Percentiles rank a stretch among this genome's conserved stretches.
These are phyloP conservation scores for Podospora pseudocomata DNA, from an alignment of 495 filamentous ascomycete genomes.

Conservation along the genomic window DNA sequence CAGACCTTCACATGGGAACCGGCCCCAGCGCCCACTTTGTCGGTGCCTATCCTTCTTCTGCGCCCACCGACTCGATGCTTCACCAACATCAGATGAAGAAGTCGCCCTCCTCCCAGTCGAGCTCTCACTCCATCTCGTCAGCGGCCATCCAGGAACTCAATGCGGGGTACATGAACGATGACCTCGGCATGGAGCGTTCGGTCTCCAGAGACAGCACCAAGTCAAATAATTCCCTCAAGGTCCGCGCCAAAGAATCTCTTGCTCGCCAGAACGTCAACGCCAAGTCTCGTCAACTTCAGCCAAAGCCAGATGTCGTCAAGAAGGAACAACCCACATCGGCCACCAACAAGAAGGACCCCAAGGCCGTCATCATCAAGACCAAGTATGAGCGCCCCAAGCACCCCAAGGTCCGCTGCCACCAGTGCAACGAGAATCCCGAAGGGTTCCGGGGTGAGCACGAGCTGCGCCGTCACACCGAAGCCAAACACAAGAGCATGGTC, in stretches of 20 bases:
- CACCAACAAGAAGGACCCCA: constrained; percentile 37
- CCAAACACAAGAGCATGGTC: constrained; percentile 67
- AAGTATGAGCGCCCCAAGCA: constrained; percentile 71
- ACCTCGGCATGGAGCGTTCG: constrained; percentile 42
- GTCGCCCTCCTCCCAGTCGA: constrained; percentile 35
- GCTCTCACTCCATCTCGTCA: constrained; percentile 22
- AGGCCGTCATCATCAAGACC: constrained; percentile 61
- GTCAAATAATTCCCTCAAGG: constrained; percentile 41
- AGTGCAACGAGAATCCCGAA: constrained; percentile 73
- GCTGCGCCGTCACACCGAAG: constrained; percentile 78
- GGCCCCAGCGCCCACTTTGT: constrained; percentile 35
- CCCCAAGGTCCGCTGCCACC: constrained; percentile 67
- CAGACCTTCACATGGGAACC: constrained; percentile 31
- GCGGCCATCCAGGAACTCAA: not conserved
- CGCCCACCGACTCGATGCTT: constrained; percentile 28
- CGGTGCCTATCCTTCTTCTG: constrained; percentile 32
- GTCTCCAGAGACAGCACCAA: constrained; percentile 41
- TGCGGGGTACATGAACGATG: not conserved
- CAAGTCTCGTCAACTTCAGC: constrained; percentile 34
- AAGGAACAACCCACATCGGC: constrained; percentile 13
- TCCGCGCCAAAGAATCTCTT: constrained; percentile 43
- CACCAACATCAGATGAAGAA: constrained; percentile 37
- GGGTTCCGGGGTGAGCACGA: constrained; percentile 95
- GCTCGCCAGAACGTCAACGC: constrained; percentile 35
- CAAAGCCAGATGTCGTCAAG: constrained; percentile 34